Conservation (phyloP, 257 asterid genomes). For the Solanum bukasovii region DNA sequence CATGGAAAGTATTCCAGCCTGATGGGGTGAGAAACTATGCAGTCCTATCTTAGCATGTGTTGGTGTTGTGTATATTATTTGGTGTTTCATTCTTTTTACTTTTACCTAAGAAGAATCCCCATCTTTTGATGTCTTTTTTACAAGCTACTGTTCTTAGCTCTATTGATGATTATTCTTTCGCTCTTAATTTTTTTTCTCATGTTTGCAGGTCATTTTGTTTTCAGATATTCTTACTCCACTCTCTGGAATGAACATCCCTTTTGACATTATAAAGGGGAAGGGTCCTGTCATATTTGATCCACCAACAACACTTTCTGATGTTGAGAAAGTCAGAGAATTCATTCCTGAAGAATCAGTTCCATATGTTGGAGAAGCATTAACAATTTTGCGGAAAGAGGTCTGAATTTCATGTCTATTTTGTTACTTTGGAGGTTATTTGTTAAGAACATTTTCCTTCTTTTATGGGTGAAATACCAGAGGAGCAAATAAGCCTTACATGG, state of each 20-base stretch:
- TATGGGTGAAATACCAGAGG: background rate
- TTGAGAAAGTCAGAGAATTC: conserved; percentile 80
- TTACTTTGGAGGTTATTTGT: background rate
- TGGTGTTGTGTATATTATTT: background rate
- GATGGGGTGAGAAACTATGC: conserved; percentile 65
- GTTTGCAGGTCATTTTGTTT: conserved; percentile 83
- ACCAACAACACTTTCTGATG: conserved; percentile 48
- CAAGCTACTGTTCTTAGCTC: background rate
- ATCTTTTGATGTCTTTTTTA: background rate
- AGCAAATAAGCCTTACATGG: background rate
- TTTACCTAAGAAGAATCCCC: background rate
- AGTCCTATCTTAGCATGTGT: background rate
- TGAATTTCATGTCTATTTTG: background rate
- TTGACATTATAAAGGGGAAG: conserved; percentile 90
- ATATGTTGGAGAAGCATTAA: conserved; percentile 90
- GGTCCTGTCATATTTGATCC: conserved; percentile 96
- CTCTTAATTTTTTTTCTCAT: background rate
- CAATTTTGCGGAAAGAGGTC: conserved; percentile 91
- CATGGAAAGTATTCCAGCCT: conserved; percentile 89
- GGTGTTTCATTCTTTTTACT: background rate
- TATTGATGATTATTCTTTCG: conserved; percentile 1
- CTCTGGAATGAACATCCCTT: conserved; percentile 96
- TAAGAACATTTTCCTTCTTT: background rate
- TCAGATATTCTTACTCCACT: conserved; percentile 98
- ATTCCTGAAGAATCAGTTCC: conserved; percentile 87